Conservation (phyloP, 306 rosid genomes). For the Cicer yamashitae region DNA sequence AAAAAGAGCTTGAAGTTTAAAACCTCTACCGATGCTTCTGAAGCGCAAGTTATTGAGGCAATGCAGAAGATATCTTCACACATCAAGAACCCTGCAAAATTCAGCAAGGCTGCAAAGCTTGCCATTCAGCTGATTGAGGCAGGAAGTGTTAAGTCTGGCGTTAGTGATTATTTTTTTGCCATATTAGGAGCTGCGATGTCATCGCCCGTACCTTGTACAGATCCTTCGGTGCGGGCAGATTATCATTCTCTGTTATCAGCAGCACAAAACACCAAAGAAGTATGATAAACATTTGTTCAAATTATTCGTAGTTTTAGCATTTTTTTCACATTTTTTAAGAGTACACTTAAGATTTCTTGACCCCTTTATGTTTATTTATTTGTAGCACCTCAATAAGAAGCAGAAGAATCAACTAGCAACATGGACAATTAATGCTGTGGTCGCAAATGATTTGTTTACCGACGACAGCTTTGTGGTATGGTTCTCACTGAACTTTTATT, state of each 20-base stretch:
- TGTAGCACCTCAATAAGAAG: conserved; percentile 75
- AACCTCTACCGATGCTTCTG: conserved; percentile 87
- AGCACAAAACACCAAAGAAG: conserved; percentile 69
- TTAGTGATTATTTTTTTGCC: conserved; percentile 67
- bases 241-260: conserved; percentile 75
- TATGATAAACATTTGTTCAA: conserved; percentile 42
- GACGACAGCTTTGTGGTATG: conserved; percentile 96
- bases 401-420: conserved; percentile 74
- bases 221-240: conserved; percentile 77
- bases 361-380: conserved; percentile 19
- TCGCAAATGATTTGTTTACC: conserved; percentile 79
- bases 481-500: conserved; percentile 29
- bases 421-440: conserved; percentile 73
- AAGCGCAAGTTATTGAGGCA: conserved; percentile 81
- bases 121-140: conserved; percentile 88
- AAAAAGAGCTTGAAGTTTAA: conserved; percentile 84
- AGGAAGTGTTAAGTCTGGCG: conserved; percentile 84
- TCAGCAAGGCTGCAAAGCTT: conserved; percentile 88
- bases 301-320: neutral
- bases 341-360: conserved; percentile 30
- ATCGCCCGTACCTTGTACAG: conserved; percentile 68
- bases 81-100: conserved; percentile 80
- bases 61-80: conserved; percentile 92
- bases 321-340: neutral
- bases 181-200: conserved; percentile 87